Evolutionary conservation across 495 filamentous ascomycete genomes (phyloP), one percentile per base, ranked within the genome.

Genomic region (Aspergillus sclerotiicarbonarius): DNA sequence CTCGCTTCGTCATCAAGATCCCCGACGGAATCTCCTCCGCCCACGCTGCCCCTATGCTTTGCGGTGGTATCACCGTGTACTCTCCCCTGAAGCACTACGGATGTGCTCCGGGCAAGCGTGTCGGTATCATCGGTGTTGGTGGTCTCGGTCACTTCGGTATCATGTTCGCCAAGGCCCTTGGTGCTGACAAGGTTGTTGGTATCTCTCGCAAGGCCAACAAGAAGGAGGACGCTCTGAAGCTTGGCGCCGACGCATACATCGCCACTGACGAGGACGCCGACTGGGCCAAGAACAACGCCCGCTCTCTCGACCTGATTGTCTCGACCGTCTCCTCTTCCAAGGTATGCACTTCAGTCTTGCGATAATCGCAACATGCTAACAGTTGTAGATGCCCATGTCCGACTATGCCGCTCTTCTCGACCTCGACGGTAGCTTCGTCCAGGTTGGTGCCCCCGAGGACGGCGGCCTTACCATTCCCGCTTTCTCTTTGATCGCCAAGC

Each of bases 81-180:
- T 72, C 76, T 4, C 90, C 90, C 2, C 75, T 93, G 19, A 82
- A 76, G 61, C 73, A 82, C 32, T 83, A 89, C 66, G 87, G 86
- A 8, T 80, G 77, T 55, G 90, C 88, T 0, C 89, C 89, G 0
- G 89, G 88, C 3, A 92, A 90, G 74, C 74, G 66, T 6, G 87
- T 94, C 10, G 90, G 87, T 10, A 85, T 93, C 57, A 74, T 92
- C 43, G 90, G 90, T 9, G 72, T 92, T 31, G 89, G 90, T 46
- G 90, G 90, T 9, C 73, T 94, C 0, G 90, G 89, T 1, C 87
- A 85, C 62, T 81, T 84, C 44, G 83, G 70, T 5, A 58, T 83
- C 32, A 67, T 84, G 58, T 84, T 74, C 61, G 72, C 76, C 6
- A 75, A 72, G 44, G 89, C 88, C 0, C 68, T 93, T 8, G 86